Evolutionary conservation across 2,329 filamentous ascomycete genomes (phyloP).

Genomic region (Xylariaceae sp.): DNA sequence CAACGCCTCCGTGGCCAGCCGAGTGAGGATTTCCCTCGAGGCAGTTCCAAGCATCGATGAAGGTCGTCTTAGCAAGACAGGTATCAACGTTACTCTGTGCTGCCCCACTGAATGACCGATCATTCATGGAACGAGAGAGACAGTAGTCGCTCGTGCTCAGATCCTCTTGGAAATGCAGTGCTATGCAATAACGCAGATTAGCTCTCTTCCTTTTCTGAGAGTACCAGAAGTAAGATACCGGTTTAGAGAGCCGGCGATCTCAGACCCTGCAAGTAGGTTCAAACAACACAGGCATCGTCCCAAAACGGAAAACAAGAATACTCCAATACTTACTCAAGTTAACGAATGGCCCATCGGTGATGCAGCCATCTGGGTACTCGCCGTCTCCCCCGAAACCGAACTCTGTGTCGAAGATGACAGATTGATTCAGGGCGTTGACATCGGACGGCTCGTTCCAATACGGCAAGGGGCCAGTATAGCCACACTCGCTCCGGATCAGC

Average conservation of each 20-base stretch:
- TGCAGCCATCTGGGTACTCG: background rate
- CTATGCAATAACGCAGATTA: conserved; percentile 1
- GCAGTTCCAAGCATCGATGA: conserved; percentile 12
- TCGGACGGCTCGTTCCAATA: conserved; percentile 6
- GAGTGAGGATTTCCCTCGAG: conserved; percentile 15
- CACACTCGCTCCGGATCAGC: conserved; percentile 3
- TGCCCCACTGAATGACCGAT: conserved; percentile 9
- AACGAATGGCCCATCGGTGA: conserved; percentile 3
- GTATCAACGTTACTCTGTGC: conserved; percentile 8
- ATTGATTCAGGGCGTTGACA: conserved; percentile 1
- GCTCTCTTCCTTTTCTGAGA: conserved; percentile 4
- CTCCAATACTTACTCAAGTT: conserved; percentile 1
- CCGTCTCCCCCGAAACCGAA: conserved; percentile 4
- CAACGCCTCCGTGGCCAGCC: conserved; percentile 17
- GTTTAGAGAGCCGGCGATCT: conserved; percentile 2
- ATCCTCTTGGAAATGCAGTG: conserved; percentile 25
- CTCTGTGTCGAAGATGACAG: conserved; percentile 1
- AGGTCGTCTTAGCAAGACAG: conserved; percentile 9
- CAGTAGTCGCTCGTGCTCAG: conserved; percentile 16
- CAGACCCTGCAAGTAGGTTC: conserved; percentile 2
- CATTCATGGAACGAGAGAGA: conserved; percentile 19
- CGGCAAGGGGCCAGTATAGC: conserved; percentile 4
- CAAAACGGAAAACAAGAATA: too few relatives aligned
- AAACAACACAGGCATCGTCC: too few relatives aligned
- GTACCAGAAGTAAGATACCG: conserved; percentile 1